Percentiles rank a stretch among this genome's conserved stretches.
Evolutionary conservation across 176 grass and related monocot genomes (phyloP).

Genomic region (Microstegium vimineum): DNA sequence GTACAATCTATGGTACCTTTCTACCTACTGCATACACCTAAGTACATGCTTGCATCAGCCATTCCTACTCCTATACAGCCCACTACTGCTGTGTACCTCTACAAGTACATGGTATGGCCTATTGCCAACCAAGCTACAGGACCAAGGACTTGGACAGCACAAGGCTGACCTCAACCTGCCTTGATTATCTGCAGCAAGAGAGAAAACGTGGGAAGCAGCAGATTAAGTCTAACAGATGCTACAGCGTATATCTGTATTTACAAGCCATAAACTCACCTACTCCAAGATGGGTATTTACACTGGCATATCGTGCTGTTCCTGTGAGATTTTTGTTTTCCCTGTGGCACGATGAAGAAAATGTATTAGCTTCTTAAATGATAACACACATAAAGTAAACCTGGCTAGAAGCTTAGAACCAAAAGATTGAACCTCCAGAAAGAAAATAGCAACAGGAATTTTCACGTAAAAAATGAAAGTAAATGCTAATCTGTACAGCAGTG

Average conservation of each 20-base stretch:
- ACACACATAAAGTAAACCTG: not conserved
- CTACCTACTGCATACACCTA: no score
- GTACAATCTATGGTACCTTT: no score
- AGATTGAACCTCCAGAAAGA: not conserved
- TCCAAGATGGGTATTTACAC: constrained; percentile 70
- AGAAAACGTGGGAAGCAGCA: no score
- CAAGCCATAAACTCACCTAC: constrained; percentile 44
- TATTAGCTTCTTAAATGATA: constrained; percentile 1
- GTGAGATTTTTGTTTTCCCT: constrained; percentile 72
- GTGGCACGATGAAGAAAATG: not conserved
- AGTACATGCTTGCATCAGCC: no score
- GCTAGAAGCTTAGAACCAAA: not conserved
- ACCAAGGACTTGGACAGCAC: no score
- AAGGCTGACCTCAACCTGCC: no score
- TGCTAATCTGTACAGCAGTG: not conserved
- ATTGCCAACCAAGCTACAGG: no score
- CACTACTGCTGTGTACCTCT: no score
- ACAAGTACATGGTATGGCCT: no score
- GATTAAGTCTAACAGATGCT: no score
- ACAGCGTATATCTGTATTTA: not conserved
- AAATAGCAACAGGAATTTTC: not conserved
- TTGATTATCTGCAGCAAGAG: no score
- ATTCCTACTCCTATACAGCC: no score
- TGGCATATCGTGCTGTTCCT: constrained; percentile 65
- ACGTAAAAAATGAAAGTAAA: not conserved